Conservation (phyloP, 2,329 filamentous ascomycete genomes). For the Fulvia fulva region DNA sequence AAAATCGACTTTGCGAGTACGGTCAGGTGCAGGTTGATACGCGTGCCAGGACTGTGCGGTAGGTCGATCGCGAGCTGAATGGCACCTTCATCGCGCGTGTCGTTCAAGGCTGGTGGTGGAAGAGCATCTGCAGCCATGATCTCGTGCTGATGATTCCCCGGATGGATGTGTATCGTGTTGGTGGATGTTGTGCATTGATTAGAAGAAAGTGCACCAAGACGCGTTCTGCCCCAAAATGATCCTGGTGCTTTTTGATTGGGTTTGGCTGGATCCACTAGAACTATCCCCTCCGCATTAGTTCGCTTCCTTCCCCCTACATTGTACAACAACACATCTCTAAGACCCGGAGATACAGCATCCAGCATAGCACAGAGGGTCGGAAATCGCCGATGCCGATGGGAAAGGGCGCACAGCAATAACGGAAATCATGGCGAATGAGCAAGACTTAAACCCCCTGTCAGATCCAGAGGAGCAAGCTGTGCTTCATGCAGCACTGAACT, state of each 20-base stretch:
- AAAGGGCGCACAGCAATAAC: neutral
- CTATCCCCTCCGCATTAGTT: neutral
- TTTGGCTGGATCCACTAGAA: too few relatives aligned
- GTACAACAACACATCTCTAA: neutral
- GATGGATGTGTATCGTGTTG: too few relatives aligned
- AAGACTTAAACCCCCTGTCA: slow-evolving; percentile 58
- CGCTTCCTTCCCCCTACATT: neutral
- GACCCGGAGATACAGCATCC: too few relatives aligned
- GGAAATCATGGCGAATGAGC: neutral
- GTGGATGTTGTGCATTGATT: neutral
- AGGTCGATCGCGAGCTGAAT: slow-evolving; percentile 56
- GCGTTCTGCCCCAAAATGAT: neutral
- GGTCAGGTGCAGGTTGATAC: slow-evolving; percentile 57
- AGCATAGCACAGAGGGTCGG: too few relatives aligned
- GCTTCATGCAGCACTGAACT: slow-evolving; percentile 78
- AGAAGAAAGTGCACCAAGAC: neutral
- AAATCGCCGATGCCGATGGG: neutral
- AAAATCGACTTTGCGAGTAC: slow-evolving; percentile 50
- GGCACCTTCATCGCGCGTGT: slow-evolving; percentile 36
- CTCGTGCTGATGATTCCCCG: neutral
- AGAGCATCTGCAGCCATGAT: slow-evolving; percentile 23
- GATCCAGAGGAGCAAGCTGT: slow-evolving; percentile 79
- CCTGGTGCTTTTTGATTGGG: too few relatives aligned
- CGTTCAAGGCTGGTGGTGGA: slow-evolving; percentile 23
- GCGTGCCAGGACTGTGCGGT: slow-evolving; percentile 54